Percentiles rank a stretch among this genome's conserved stretches.
These are phyloP conservation scores for Arctostaphylos glauca DNA, from an alignment of 148 eudicot species.

Conservation along the genomic window DNA sequence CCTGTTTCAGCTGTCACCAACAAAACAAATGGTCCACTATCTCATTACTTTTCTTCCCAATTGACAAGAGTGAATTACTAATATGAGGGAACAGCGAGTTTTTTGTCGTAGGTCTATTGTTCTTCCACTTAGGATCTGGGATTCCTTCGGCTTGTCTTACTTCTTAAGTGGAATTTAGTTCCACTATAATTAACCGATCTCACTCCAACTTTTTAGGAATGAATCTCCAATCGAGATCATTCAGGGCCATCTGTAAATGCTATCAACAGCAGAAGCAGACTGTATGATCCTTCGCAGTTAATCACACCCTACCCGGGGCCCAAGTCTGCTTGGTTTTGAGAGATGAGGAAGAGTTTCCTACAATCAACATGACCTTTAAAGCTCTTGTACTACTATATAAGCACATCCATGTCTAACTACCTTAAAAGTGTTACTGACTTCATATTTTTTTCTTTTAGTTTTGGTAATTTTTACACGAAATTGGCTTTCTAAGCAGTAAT, in stretches of 20 bases:
- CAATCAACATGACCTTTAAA: too few species aligned
- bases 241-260: too few species aligned
- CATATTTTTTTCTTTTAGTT: background rate
- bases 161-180: background rate
- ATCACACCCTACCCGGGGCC: too few species aligned
- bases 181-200: background rate
- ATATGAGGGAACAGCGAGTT: background rate
- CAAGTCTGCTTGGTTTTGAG: too few species aligned
- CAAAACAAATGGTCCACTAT: background rate
- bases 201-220: background rate
- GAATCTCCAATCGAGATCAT: too few species aligned
- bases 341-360: too few species aligned
- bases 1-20: background rate
- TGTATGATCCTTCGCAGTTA: too few species aligned
- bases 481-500: background rate
- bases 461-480: background rate
- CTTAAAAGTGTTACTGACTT: background rate
- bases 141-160: background rate
- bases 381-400: background rate
- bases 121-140: background rate
- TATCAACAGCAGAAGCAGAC: too few species aligned
- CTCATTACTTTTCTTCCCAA: background rate
- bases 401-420: background rate
- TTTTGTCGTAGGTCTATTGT: background rate
- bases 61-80: background rate